Base-by-base conservation (phyloP, 345 rosid species). In the Bruguiera sexangula region DNA sequence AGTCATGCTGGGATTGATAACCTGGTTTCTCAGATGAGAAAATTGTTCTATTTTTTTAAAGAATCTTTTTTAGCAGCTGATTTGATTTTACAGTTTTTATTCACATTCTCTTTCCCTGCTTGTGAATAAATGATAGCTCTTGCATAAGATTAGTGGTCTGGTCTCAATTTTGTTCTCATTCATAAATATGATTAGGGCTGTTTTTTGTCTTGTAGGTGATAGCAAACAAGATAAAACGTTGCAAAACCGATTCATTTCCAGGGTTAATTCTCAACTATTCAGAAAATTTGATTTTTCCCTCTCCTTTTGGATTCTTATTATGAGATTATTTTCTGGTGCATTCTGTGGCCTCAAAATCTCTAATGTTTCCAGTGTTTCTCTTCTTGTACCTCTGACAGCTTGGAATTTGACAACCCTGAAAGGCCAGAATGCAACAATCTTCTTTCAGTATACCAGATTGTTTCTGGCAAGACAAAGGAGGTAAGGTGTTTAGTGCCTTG, bases 341-440 rank as follows among this genome's bases (percentile, higher is more conserved):
- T 6, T 9, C 13, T 16, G 26, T 22, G 34, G 54, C 31, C 34
- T 72, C 67, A 59, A 19, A 36, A 64, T 57, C 30, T 57, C 30
- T 31, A 52, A 39, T 56, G 34, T 0, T 21, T 30, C 6, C 37
- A 62, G 60, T 68, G 62, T 64, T 53, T 71, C 73, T 67, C 65
- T 63, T 31, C 34, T 73, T 50, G 70, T 56, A 71, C 50, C 36
- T 63, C 21, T 60, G 60, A 74, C 87, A 94, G 97, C 77, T 60
- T 91, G 74, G 95, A 91, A 75, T 91, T 91, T 79, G 98, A 87
- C 69, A 91, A 88, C 75, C 95, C 89, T 65, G 97, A 89, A 79
- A 87, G 96, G 77, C 97, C 95, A 53, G 97, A 93, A 82, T 93
- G 97, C 87, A 82, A 72, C 80, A 93, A 91, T 77, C 97, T 93